A percentile compares a stretch with the other conserved stretches of the same genome.
Evolutionary conservation across 1,284 basidiomycete species (phyloP).

Genomic region (Amylostereum chailletii): DNA sequence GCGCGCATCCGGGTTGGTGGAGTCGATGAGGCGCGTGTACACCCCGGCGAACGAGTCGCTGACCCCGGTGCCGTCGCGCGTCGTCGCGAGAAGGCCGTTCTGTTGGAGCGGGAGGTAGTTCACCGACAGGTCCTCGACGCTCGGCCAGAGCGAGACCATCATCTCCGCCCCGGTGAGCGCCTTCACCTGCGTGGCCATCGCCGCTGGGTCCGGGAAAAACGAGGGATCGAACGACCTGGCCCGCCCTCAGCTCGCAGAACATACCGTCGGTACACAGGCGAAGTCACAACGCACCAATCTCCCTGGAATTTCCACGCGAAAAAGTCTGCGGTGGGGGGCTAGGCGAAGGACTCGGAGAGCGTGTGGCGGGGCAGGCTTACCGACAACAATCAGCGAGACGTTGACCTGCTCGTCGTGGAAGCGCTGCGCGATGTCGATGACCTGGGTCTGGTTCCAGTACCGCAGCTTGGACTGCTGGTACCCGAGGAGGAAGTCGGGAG

Average conservation of each 20-base stretch:
- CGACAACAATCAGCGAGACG: constrained; percentile 30
- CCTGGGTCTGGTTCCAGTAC: constrained; percentile 30
- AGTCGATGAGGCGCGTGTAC: constrained; percentile 26
- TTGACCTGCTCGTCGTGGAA: constrained; percentile 32
- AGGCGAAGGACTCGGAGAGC: background rate
- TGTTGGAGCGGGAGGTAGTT: constrained; percentile 27
- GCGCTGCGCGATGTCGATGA: constrained; percentile 27
- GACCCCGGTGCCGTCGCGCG: constrained; percentile 30
- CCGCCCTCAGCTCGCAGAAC: background rate
- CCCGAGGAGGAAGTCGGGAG: constrained; percentile 29
- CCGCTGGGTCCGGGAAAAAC: constrained; percentile 29
- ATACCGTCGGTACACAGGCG: no score
- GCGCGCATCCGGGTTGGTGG: constrained; percentile 17
- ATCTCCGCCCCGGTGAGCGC: constrained; percentile 33
- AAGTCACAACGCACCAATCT: constrained; percentile 23
- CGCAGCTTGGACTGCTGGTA: constrained; percentile 35
- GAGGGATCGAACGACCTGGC: constrained; percentile 28
- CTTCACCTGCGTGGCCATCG: constrained; percentile 29
- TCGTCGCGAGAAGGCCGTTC: constrained; percentile 27
- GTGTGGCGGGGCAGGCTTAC: constrained; percentile 11
- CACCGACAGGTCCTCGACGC: constrained; percentile 30
- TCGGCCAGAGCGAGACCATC: constrained; percentile 36
- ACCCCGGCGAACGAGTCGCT: constrained; percentile 31
- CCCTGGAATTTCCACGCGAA: constrained; percentile 35
- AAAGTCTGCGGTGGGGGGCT: constrained; percentile 21